These are phyloP conservation scores for Leptographium wingfieldii DNA, from an alignment of 2,329 filamentous ascomycete species.

Conservation along the genomic window DNA sequence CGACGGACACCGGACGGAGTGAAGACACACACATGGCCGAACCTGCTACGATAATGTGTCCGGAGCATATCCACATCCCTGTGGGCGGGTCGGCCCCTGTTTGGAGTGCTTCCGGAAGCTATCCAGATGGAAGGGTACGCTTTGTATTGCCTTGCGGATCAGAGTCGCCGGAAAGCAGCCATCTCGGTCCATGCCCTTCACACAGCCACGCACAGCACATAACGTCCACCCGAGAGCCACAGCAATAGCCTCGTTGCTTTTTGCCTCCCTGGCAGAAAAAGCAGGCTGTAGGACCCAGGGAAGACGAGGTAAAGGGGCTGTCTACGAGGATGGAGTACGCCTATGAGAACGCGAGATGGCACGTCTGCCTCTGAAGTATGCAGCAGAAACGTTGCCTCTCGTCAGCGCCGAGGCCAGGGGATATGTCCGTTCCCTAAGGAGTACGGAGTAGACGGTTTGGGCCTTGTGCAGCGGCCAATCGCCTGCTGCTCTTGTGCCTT, in stretches of 20 bases:
- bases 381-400: not conserved
- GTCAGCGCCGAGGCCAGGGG: too few species aligned
- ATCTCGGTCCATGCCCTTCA: not conserved
- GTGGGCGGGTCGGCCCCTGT: conserved; percentile 1
- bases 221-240: not conserved
- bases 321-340: too few species aligned
- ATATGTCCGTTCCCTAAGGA: too few species aligned
- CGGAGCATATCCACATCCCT: not conserved
- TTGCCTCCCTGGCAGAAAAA: not conserved
- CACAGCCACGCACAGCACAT: too few species aligned
- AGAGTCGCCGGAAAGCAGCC: not conserved
- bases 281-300: not conserved
- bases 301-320: not conserved
- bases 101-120: not conserved
- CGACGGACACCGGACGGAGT: too few species aligned
- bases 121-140: not conserved
- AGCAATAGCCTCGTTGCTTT: not conserved
- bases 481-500: conserved; percentile 8
- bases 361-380: not conserved
- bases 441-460: not conserved
- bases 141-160: not conserved
- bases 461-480: conserved; percentile 13
- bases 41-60: not conserved
- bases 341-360: not conserved
- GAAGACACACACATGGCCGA: too few species aligned